Conservation (phyloP, 2,329 filamentous ascomycete species). For the Fusarium sp. region DNA sequence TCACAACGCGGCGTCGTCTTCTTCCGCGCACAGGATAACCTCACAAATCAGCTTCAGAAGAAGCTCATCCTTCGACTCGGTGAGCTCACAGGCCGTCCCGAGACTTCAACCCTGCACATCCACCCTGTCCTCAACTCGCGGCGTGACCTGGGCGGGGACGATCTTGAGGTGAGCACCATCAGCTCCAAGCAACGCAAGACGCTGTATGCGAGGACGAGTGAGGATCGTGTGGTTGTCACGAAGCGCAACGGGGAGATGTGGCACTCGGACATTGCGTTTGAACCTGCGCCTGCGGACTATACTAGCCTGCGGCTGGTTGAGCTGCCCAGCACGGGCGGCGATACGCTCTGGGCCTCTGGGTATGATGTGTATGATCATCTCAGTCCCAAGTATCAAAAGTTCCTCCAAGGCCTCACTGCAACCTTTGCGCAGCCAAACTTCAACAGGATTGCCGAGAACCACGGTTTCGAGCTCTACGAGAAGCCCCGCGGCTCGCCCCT, state of each 20-base stretch:
- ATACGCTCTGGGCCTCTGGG: conserved; percentile 73
- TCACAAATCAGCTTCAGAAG: conserved; percentile 72
- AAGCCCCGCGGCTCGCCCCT: conserved; percentile 58
- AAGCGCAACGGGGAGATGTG: conserved; percentile 47
- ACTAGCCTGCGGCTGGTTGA: conserved; percentile 63
- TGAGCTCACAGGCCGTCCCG: conserved; percentile 65
- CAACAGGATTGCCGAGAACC: conserved; percentile 55
- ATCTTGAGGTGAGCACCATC: conserved; percentile 69
- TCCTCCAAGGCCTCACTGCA: conserved; percentile 67
- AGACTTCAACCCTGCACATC: conserved; percentile 65
- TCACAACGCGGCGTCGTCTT: conserved; percentile 76
- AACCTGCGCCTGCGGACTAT: conserved; percentile 71
- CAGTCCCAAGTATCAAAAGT: conserved; percentile 62
- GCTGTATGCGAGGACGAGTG: conserved; percentile 53
- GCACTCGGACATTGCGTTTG: conserved; percentile 73
- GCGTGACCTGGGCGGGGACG: conserved; percentile 44
- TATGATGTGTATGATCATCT: conserved; percentile 74
- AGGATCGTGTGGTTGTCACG: conserved; percentile 41
- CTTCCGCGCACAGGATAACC: conserved; percentile 69
- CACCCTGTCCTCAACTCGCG: conserved; percentile 65
- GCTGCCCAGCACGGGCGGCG: conserved; percentile 63
- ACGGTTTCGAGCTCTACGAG: conserved; percentile 57
- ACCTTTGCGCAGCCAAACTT: conserved; percentile 62
- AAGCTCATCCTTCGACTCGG: conserved; percentile 69
- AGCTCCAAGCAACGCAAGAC: conserved; percentile 64